Base-by-base conservation (phyloP, 1,284 basidiomycete species). In the Nidula niveotomentosa region DNA sequence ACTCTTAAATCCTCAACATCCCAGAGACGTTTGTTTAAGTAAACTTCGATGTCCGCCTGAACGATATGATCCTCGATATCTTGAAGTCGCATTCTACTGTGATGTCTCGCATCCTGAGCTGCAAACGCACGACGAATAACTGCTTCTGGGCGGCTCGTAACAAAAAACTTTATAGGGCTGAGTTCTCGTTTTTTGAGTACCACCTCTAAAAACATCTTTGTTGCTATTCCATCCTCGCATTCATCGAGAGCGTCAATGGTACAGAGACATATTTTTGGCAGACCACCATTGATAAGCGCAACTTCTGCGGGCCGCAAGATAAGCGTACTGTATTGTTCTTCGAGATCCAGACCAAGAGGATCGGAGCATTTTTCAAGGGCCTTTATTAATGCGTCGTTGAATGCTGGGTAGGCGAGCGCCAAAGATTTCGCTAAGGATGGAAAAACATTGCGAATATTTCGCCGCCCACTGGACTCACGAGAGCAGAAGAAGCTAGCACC, bases 401-500 rank as follows among this genome's bases (percentile, higher is more conserved):
- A 56, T n/a, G 46, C 49, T 8, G 54, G 54, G n/a, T 33, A 52
- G 46, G 33, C 23, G 6, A 34, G 50, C 33, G 67, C 60, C 30
- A 70, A 59, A 37, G 62, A 58, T 46, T 56, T 65, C 8, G 68
- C 63, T 8, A 69, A 51, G n/a, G 68, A 63, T 1, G 66, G 63
- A 43, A 70, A 53, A 36, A 69, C 60, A 35, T 37, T 46, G 35
- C 43, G 52, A 15, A 60, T 48, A 15, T 67, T 55, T 8, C 53
- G 41, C 3, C 55, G 17, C 39, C n/a, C 48, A 9, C 51, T 56
- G 6, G 43, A 43, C 17, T 47, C 36, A 33, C 60, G 59, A n/a
- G 62, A 60, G 56, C 59, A 65, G 49, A 68, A 69, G 58, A 65
- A 68, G 56, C 56, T 64, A 5, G 62, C 67, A 36, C 59, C 64